Evolutionary conservation across 441 rosid species (phyloP), one percentile per base, ranked within the genome.

Genomic region (Syzygium syzygioides): DNA sequence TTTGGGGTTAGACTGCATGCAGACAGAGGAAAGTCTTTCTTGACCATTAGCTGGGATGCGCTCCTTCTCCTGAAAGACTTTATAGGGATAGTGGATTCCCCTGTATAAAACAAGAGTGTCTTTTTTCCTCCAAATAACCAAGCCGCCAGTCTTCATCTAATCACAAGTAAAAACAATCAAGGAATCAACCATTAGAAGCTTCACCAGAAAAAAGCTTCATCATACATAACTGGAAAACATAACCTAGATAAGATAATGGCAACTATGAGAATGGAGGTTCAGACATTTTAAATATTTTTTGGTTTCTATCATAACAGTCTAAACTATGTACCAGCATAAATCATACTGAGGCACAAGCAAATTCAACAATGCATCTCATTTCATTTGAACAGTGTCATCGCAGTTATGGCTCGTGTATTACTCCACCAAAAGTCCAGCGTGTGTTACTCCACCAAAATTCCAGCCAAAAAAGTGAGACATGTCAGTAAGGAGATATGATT

Each of bases 71-170:
- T 7, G 9, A 83, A 83, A 86, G 85, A 50, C 30, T 45, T 86
- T 89, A 59, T 89, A 90, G 76, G 37, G 79, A 90, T 90, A 86
- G 87, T 86, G 34, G n/a, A 66, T 55, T 90, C 97, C 97, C 93
- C 96, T 92, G 88, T 94, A 97, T 50, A 97, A 86, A 79, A 94
- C 92, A 59, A 90, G 91, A 91, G 76, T 56, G 55, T 95, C 98
- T 93, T 96, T 95, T 94, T 88, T 93, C 87, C 93, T 93, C 94
- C 96, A 94, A 86, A 96, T 92, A 91, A 95, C 98, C 93, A 95
- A 93, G 60, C 99, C 98, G 45, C 97, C 96, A 45, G 98, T 96
- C 94, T 96, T 96, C 95, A 95, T 85, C 99, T 97, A 93, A 76
- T 76, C 84, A 86, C 60, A 91, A 45, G 84, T 1, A 41, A 41